phyloP scores from a whole-genome alignment of 176 grass and related monocot genomes.

The Bromus sterilis region DNA sequence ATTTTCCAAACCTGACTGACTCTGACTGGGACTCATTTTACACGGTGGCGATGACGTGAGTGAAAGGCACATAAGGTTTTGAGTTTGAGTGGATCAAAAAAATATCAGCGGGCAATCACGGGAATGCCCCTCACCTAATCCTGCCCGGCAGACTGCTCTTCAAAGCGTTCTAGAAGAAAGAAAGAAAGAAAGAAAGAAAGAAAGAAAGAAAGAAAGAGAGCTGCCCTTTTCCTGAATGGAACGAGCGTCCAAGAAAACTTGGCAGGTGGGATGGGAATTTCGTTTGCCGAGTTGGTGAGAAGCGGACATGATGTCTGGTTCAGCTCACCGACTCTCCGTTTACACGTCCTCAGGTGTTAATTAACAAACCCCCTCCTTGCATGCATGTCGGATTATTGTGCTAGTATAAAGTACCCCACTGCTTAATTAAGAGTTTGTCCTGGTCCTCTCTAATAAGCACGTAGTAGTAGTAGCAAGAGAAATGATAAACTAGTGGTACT shows the following conservation, averaged over 20 bases:
- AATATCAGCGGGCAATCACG: background rate
- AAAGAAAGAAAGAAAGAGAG: no score
- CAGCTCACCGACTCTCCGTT: constrained; percentile 67
- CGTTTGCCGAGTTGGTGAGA: constrained; percentile 38
- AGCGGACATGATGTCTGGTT: constrained; percentile 37
- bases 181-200: no score
- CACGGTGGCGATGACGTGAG: background rate
- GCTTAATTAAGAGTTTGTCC: background rate
- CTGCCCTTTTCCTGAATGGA: constrained; percentile 3
- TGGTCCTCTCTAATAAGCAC: background rate
- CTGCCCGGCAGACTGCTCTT: background rate
- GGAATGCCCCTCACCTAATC: constrained; percentile 74
- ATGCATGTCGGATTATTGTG: background rate
- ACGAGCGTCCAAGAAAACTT: constrained; percentile 19
- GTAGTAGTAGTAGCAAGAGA: no score
- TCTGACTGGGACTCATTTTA: background rate
- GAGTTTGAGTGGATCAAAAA: background rate
- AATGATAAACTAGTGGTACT: background rate
- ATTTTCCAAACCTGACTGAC: constrained; percentile 24
- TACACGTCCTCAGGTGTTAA: no score
- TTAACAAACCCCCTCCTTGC: background rate
- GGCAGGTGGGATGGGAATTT: constrained; percentile 32
- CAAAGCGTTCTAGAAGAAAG: constrained; percentile 37
- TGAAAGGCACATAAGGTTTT: constrained; percentile 7
- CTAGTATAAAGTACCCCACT: no score